Evolutionary conservation across 176 grass and related monocot genomes (phyloP).

Genomic region (Carex scoparia): DNA sequence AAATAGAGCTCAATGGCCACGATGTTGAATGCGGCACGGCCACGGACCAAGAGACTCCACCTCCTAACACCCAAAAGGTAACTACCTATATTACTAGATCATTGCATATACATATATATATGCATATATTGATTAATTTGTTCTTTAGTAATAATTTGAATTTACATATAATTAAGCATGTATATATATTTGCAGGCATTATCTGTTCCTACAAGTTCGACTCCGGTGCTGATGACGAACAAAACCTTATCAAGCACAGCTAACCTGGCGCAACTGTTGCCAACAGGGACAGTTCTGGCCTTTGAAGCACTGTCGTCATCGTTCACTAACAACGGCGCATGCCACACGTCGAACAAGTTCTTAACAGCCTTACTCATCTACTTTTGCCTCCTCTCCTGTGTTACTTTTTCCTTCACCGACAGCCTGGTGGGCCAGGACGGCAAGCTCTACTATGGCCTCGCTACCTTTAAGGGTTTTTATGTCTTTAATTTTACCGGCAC

Average conservation of each 20-base stretch:
- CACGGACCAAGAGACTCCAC: no score
- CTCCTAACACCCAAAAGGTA: not conserved
- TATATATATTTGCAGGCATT: not conserved
- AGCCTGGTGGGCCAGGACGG: conserved; percentile 31
- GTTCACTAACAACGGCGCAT: conserved; percentile 34
- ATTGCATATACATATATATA: no score
- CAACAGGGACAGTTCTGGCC: conserved; percentile 42
- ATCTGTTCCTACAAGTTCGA: not conserved
- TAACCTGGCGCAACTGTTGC: conserved; percentile 45
- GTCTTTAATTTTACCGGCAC: conserved; percentile 36
- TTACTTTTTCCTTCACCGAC: conserved; percentile 46
- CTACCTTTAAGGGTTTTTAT: conserved; percentile 32
- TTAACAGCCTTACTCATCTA: conserved; percentile 27
- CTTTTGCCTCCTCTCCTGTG: conserved; percentile 18
- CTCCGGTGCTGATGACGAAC: not conserved
- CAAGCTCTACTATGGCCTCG: conserved; percentile 55
- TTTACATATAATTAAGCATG: not conserved
- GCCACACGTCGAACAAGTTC: conserved; percentile 25
- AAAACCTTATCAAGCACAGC: conserved; percentile 25
- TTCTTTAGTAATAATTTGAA: not conserved
- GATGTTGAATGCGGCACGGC: not conserved
- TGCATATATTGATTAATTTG: not conserved
- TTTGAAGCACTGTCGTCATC: conserved; percentile 35
- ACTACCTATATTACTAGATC: not conserved
- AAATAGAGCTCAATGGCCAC: not conserved